Percentiles rank a stretch among this genome's conserved stretches.
Conservation (phyloP, 345 rosid genomes). For the Pistacia integerrima region DNA sequence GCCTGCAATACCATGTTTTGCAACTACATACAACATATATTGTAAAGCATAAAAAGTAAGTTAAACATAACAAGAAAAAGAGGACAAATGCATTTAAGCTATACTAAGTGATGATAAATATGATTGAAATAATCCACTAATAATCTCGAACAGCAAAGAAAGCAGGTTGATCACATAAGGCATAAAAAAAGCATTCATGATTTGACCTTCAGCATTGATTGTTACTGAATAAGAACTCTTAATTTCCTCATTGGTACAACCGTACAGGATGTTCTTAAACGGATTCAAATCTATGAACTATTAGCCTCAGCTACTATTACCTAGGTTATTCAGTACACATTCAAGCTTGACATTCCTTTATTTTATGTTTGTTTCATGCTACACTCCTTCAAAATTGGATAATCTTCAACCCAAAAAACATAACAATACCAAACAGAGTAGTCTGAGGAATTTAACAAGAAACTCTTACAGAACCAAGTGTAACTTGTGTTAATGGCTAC, state of each 20-base stretch:
- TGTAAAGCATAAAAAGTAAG: background rate
- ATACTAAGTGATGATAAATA: background rate
- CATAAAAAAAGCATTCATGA: background rate
- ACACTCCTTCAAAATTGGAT: background rate
- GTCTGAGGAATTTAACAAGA: background rate
- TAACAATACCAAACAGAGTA: background rate
- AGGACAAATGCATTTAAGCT: background rate
- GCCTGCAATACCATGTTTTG: background rate
- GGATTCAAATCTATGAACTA: background rate
- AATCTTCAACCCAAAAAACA: background rate
- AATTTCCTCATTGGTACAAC: background rate
- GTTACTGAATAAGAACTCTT: background rate
- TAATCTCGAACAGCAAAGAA: background rate
- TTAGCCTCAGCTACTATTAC: background rate
- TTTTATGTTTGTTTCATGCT: background rate
- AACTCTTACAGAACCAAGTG: background rate
- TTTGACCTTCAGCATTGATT: background rate
- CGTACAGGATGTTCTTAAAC: background rate
- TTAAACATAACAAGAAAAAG: background rate
- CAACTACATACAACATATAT: background rate
- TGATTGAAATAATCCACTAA: background rate
- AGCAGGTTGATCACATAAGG: background rate
- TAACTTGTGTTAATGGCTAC: no score
- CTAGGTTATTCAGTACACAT: background rate
- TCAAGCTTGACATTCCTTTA: background rate